Evolutionary conservation across 2,329 filamentous ascomycete species (phyloP).

Genomic region (Elsinoe fawcettii): DNA sequence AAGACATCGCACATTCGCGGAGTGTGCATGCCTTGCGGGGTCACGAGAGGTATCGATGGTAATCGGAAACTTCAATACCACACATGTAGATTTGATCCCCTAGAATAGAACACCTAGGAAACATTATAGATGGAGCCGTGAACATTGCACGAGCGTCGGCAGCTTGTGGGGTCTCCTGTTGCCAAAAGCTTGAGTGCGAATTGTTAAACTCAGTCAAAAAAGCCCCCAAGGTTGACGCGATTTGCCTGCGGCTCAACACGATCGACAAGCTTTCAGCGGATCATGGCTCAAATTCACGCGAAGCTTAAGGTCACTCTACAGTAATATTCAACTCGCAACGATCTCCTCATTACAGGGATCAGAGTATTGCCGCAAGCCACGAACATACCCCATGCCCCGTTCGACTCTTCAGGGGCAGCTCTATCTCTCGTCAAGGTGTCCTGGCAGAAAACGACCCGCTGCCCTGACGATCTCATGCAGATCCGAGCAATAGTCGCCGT

Average conservation of each 20-base stretch:
- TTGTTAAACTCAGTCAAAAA: background rate
- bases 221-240: background rate
- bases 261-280: background rate
- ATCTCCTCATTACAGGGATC: background rate
- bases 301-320: background rate
- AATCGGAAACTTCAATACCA: too few species aligned
- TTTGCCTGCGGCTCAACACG: background rate
- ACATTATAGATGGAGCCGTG: background rate
- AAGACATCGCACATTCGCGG: too few species aligned
- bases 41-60: too few species aligned
- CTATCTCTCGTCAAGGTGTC: background rate
- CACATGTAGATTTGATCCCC: too few species aligned
- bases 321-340: background rate
- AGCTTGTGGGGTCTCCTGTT: background rate
- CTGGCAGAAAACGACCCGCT: conserved; percentile 2
- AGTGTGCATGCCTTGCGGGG: too few species aligned
- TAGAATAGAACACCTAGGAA: too few species aligned
- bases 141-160: background rate
- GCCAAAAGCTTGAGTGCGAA: background rate
- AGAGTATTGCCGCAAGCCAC: too few species aligned
- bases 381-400: background rate
- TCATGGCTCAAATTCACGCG: background rate
- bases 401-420: background rate
- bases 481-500: conserved; percentile 7
- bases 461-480: conserved; percentile 3